Conservation (phyloP, 768 basidiomycete species). For the Ramaria sp. region DNA sequence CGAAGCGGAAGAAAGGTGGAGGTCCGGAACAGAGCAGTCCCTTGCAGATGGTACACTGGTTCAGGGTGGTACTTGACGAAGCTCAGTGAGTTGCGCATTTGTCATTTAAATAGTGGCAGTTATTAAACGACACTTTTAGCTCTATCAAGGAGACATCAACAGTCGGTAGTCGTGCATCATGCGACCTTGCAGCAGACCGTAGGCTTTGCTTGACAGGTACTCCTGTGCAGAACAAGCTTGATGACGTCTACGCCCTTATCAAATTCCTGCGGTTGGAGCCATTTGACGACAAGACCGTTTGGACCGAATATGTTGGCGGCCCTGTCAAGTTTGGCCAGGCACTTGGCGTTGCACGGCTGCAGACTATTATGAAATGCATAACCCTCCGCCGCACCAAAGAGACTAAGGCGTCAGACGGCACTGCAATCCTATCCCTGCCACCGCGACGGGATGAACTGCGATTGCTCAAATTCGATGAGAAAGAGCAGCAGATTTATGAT, state of each 20-base stretch:
- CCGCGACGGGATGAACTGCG: conserved; percentile 84
- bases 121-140: conserved; percentile 29
- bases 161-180: conserved; percentile 89
- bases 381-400: conserved; percentile 96
- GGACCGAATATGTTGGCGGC: conserved; percentile 88
- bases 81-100: conserved; percentile 65
- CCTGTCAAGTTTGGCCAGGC: conserved; percentile 89
- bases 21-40: conserved; percentile 55
- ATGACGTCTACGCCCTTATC: conserved; percentile 94
- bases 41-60: conserved; percentile 93
- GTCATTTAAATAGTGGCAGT: neutral
- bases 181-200: conserved; percentile 88
- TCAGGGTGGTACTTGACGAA: conserved; percentile 86
- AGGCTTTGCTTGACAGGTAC: conserved; percentile 95
- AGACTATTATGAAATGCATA: conserved; percentile 94
- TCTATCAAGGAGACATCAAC: conserved; percentile 96
- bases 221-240: conserved; percentile 97
- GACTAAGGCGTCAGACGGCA: conserved; percentile 67
- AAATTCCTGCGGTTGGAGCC: conserved; percentile 90
- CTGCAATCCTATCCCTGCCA: conserved; percentile 78
- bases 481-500: conserved; percentile 81
- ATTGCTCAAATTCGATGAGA: conserved; percentile 69
- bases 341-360: conserved; percentile 84
- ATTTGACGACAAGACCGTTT: conserved; percentile 84
- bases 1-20: conserved; percentile 55